Evolutionary conservation across 257 asterid species (phyloP).

Genomic region (Solanum chiquidenum): DNA sequence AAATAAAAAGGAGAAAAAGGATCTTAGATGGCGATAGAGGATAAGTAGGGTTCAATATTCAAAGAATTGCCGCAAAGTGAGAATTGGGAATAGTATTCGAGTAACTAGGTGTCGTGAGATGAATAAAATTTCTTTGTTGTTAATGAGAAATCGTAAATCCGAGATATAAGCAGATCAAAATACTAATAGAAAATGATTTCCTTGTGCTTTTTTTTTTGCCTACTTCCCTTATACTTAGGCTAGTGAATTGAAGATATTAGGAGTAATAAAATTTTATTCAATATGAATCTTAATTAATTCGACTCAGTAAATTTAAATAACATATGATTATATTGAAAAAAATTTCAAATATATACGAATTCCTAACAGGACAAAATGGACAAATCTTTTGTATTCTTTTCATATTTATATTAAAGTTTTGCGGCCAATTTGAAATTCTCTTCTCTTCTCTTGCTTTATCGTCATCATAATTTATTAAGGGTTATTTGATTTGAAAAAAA

Average conservation of each 20-base stretch:
- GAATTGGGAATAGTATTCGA: background rate
- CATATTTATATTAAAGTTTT: background rate
- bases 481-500: background rate
- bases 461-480: background rate
- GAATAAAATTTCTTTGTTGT: background rate
- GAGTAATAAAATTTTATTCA: background rate
- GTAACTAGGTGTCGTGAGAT: background rate
- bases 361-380: background rate
- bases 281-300: background rate
- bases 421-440: background rate
- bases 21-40: background rate
- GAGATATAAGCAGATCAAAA: no score
- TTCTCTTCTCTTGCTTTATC: background rate
- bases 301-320: background rate
- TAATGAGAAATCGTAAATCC: background rate
- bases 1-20: background rate
- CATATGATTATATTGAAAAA: background rate
- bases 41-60: background rate
- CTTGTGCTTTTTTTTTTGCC: no score
- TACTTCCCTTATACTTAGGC: background rate
- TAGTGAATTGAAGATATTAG: background rate
- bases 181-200: no score
- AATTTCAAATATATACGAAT: background rate
- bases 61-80: background rate
- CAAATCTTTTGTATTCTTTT: background rate